These are phyloP conservation scores for Rhodotorula kratochvilovae DNA, from an alignment of 768 basidiomycete species.

Conservation along the genomic window DNA sequence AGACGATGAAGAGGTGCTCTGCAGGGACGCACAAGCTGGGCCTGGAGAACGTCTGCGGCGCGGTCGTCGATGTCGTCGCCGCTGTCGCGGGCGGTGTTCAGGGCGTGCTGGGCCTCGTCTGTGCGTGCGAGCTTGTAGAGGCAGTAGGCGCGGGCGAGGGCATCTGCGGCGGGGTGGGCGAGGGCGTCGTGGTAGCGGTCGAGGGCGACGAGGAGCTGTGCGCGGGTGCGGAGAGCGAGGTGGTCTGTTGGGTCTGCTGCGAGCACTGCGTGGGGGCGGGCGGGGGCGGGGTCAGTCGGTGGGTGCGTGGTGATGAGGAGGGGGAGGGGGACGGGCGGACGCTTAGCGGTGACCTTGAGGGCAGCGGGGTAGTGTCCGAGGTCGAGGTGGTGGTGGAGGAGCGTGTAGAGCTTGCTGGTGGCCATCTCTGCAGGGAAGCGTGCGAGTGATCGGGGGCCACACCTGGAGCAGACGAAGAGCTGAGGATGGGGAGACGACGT, in stretches of 20 bases:
- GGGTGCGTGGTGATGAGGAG: not conserved
- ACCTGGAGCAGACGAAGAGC: no score
- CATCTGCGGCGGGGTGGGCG: conserved; percentile 18
- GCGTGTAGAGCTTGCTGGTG: conserved; percentile 15
- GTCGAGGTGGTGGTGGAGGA: conserved; percentile 49
- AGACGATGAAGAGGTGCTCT: not conserved
- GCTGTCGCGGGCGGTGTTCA: conserved; percentile 38
- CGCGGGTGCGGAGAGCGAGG: conserved; percentile 46
- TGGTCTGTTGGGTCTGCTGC: conserved; percentile 42
- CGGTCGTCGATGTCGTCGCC: conserved; percentile 38
- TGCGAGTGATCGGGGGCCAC: no score
- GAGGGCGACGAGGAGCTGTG: conserved; percentile 50
- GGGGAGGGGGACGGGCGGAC: conserved; percentile 42
- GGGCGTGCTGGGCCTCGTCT: conserved; percentile 45
- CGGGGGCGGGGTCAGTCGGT: not conserved
- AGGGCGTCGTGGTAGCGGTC: conserved; percentile 48
- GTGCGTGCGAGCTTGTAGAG: conserved; percentile 49
- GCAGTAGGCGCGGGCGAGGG: conserved; percentile 48
- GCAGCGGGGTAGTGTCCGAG: conserved; percentile 46
- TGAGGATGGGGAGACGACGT: not conserved
- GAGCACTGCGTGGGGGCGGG: conserved; percentile 43
- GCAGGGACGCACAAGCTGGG: conserved; percentile 49
- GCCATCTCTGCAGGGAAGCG: no score
- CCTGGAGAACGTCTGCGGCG: conserved; percentile 47
- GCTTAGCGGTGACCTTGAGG: conserved; percentile 47